Percentiles rank a stretch among this genome's conserved stretches.
These are phyloP conservation scores for Ilex paraguariensis DNA, from an alignment of 305 asterid genomes.

Conservation along the genomic window DNA sequence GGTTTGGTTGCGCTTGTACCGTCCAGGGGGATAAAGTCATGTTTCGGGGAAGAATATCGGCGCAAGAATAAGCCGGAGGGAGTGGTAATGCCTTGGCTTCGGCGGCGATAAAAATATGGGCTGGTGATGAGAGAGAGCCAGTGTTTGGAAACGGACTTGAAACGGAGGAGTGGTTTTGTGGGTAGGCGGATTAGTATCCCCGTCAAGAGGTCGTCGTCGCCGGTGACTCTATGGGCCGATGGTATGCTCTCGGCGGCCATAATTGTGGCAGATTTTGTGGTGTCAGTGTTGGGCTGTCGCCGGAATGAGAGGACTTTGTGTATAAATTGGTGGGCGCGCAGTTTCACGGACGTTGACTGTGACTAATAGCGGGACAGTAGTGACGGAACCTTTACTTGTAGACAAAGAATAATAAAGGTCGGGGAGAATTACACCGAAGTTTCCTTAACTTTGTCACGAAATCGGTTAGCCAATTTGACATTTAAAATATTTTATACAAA, in stretches of 20 bases:
- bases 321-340: no score
- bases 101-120: slow-evolving; percentile 18
- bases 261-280: no score
- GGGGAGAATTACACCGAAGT: no score
- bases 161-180: slow-evolving; percentile 27
- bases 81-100: slow-evolving; percentile 12
- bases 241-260: not conserved
- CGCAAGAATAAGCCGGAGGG: slow-evolving; percentile 30
- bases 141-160: slow-evolving; percentile 32
- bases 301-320: no score
- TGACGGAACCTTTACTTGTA: no score
- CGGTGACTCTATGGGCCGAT: slow-evolving; percentile 21
- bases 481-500: no score
- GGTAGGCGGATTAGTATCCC: slow-evolving; percentile 31
- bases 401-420: no score
- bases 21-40: slow-evolving; percentile 20
- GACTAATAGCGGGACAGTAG: no score
- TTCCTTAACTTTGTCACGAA: no score
- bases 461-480: no score
- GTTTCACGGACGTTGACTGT: no score
- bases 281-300: no score
- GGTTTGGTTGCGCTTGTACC: not conserved
- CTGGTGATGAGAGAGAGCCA: slow-evolving; percentile 32
- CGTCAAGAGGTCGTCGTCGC: slow-evolving; percentile 25
- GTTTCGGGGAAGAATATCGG: not conserved